Percentiles rank a stretch among this genome's conserved stretches.
These are phyloP conservation scores for Hypoxylon subgilvum DNA, from an alignment of 495 filamentous ascomycete genomes.

Conservation along the genomic window DNA sequence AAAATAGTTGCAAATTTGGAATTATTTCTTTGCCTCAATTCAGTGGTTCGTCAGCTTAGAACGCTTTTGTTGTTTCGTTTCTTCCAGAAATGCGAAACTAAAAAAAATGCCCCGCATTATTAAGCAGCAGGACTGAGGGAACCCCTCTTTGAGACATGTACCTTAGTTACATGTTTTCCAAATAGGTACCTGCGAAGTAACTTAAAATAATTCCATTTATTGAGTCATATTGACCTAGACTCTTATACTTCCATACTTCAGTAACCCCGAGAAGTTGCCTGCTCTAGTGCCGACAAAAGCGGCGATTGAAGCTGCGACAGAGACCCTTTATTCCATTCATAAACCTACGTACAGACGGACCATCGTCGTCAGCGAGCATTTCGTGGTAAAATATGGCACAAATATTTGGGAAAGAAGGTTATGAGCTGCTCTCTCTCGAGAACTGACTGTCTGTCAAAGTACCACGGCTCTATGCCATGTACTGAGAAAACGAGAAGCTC, in stretches of 20 bases:
- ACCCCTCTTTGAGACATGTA: too few species aligned
- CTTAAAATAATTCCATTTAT: too few species aligned
- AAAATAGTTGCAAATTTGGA: slow-evolving; percentile 37
- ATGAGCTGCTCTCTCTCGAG: slow-evolving; percentile 26
- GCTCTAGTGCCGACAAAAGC: slow-evolving; percentile 10
- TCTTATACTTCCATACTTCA: slow-evolving; percentile 17
- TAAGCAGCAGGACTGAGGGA: slow-evolving; percentile 20
- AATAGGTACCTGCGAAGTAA: too few species aligned
- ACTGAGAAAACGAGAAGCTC: slow-evolving; percentile 28
- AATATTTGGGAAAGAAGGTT: slow-evolving; percentile 19
- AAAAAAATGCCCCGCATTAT: slow-evolving; percentile 36
- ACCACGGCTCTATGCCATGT: slow-evolving; percentile 36
- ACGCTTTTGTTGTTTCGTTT: too few species aligned
- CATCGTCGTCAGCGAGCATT: slow-evolving; percentile 13
- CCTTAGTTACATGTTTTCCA: too few species aligned
- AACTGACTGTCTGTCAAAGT: slow-evolving; percentile 16
- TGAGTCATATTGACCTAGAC: too few species aligned
- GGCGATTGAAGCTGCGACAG: slow-evolving; percentile 8
- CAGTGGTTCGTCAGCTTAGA: slow-evolving; percentile 3
- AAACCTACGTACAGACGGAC: neutral
- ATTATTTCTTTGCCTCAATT: slow-evolving; percentile 10
- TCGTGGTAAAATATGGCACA: slow-evolving; percentile 28
- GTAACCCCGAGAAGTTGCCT: slow-evolving; percentile 9
- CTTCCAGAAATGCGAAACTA: slow-evolving; percentile 21
- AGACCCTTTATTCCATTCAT: slow-evolving; percentile 4